phyloP scores from a whole-genome alignment of 1,284 basidiomycete genomes.

The Cerioporus squamosus region DNA sequence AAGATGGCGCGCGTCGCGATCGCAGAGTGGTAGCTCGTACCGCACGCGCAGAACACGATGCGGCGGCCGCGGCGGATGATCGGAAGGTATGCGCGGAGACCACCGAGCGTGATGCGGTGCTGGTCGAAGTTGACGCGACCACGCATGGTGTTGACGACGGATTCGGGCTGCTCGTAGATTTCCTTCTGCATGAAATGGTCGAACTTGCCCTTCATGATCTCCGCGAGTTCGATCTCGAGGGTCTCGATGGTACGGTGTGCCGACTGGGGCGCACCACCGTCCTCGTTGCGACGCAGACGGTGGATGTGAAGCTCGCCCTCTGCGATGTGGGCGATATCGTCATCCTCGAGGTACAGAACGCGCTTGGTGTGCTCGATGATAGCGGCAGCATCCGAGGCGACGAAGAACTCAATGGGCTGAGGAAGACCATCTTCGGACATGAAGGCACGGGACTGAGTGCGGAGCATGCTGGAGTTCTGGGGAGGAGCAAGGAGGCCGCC shows the following conservation, averaged over 20 bases:
- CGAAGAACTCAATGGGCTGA: constrained; percentile 99
- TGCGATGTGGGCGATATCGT: constrained; percentile 98
- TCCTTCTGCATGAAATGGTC: constrained; percentile 99
- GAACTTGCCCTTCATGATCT: constrained; percentile 99
- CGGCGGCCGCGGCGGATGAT: constrained; percentile 95
- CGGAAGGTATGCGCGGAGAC: constrained; percentile 92
- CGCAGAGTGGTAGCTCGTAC: constrained; percentile 98
- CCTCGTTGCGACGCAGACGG: constrained; percentile 89
- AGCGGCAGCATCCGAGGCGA: constrained; percentile 96
- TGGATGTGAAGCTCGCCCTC: constrained; percentile 99
- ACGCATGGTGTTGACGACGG: constrained; percentile 99
- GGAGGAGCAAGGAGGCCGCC: constrained; percentile 80
- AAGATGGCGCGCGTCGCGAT: constrained; percentile 98
- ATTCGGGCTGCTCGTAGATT: constrained; percentile 99
- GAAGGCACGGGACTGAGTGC: constrained; percentile 97
- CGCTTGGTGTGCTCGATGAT: constrained; percentile 99
- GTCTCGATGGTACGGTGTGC: constrained; percentile 97
- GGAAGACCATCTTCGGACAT: constrained; percentile 98
- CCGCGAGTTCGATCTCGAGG: constrained; percentile 97
- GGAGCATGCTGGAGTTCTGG: constrained; percentile 82
- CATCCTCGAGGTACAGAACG: constrained; percentile 98
- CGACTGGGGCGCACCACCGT: constrained; percentile 66
- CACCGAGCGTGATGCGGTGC: constrained; percentile 91
- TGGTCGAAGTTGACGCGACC: constrained; percentile 99
- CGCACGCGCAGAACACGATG: constrained; percentile 97